Percentiles rank a stretch among this genome's conserved stretches.
Conservation (phyloP, 495 filamentous ascomycete species). For the Penicillium robsamsonii region DNA sequence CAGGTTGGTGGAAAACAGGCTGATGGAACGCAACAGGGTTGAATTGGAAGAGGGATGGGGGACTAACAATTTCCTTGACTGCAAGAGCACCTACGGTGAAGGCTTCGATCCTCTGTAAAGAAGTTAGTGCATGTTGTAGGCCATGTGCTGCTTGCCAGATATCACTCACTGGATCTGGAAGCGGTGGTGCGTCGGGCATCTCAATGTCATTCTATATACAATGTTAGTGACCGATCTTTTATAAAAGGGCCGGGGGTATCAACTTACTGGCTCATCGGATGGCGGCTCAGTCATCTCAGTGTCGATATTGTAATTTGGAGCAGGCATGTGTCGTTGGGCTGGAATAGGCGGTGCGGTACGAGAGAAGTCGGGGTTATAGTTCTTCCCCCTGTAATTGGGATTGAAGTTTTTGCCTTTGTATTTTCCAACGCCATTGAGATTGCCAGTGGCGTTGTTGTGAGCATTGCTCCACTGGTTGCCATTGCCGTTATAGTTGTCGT, state of each 20-base stretch:
- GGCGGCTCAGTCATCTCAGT: conserved; percentile 1
- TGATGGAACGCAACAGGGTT: background rate
- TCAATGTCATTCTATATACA: conserved; percentile 9
- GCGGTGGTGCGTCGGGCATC: conserved; percentile 13
- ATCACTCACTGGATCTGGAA: background rate
- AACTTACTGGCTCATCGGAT: conserved; percentile 7
- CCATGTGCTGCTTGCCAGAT: background rate
- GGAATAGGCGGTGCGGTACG: background rate
- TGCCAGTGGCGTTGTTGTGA: no score
- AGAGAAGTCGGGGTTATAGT: background rate
- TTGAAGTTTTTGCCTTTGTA: conserved; percentile 5
- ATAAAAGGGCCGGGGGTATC: background rate
- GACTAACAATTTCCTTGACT: conserved; percentile 2
- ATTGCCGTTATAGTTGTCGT: no score
- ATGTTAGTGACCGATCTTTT: background rate
- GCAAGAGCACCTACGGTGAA: background rate
- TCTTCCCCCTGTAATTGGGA: background rate
- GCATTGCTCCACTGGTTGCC: background rate
- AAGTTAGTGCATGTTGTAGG: background rate
- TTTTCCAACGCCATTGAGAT: background rate
- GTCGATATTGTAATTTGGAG: background rate
- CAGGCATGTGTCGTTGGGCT: no score
- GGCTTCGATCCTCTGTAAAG: background rate
- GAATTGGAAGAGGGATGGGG: background rate
- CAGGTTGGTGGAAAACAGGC: background rate